Evolutionary conservation across 1,284 basidiomycete genomes (phyloP).

Genomic region (Termitomyces sp.): DNA sequence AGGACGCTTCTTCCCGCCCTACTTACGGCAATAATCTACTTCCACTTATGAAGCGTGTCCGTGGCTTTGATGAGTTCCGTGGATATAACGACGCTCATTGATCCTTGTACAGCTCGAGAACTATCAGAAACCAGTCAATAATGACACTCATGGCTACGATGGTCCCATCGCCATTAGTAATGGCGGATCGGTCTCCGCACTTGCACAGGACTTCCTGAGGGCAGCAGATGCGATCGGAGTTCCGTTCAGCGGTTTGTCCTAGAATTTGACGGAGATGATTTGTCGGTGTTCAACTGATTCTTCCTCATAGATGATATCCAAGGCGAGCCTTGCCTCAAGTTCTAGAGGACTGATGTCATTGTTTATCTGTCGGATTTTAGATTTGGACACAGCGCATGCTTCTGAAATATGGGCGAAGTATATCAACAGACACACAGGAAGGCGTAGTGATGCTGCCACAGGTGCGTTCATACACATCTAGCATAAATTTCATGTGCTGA

Average conservation of each 20-base stretch:
- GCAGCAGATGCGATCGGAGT: slow-evolving; percentile 59
- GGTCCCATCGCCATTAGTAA: slow-evolving; percentile 70
- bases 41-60: slow-evolving; percentile 64
- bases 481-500: background rate
- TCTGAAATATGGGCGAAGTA: slow-evolving; percentile 76
- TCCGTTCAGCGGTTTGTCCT: slow-evolving; percentile 55
- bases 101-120: slow-evolving; percentile 52
- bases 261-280: background rate
- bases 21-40: no score
- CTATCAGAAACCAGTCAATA: slow-evolving; percentile 63
- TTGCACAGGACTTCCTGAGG: slow-evolving; percentile 67
- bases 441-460: slow-evolving; percentile 67
- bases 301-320: slow-evolving; percentile 54
- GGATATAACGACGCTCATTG: background rate
- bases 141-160: slow-evolving; percentile 60
- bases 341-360: background rate
- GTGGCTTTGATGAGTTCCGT: background rate
- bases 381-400: slow-evolving; percentile 56
- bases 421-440: slow-evolving; percentile 67
- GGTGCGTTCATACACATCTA: slow-evolving; percentile 29
- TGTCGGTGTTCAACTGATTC: background rate
- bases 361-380: slow-evolving; percentile 22
- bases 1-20: slow-evolving; percentile 4
- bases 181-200: slow-evolving; percentile 53
- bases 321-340: slow-evolving; percentile 27